These are phyloP conservation scores for Plicaturopsis crispa DNA, from an alignment of 768 basidiomycete species.

Conservation along the genomic window DNA sequence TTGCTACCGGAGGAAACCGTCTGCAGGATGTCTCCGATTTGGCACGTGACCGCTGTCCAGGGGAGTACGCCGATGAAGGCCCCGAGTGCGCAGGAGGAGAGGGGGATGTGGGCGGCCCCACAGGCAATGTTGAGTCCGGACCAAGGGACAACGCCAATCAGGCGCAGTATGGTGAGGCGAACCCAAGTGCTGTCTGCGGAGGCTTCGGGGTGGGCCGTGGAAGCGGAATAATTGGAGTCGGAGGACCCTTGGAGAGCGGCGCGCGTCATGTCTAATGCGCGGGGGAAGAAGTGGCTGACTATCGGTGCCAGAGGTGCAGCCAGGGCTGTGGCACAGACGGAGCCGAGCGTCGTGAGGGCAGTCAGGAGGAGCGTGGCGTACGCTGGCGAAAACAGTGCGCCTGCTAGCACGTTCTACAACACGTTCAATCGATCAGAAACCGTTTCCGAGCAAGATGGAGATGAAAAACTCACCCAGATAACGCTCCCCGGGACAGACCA, in stretches of 20 bases:
- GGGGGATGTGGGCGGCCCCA: conserved; percentile 79
- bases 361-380: conserved; percentile 79
- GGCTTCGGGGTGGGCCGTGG: conserved; percentile 27
- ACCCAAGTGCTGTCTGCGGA: conserved; percentile 60
- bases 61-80: conserved; percentile 80
- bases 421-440: conserved; percentile 8
- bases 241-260: conserved; percentile 70
- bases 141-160: conserved; percentile 94
- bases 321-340: conserved; percentile 72
- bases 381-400: conserved; percentile 77
- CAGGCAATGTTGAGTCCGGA: conserved; percentile 96
- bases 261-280: conserved; percentile 79
- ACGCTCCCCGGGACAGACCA: conserved; percentile 97
- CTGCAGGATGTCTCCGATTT: conserved; percentile 86
- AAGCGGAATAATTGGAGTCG: conserved; percentile 37
- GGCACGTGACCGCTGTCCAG: conserved; percentile 90
- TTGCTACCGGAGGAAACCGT: conserved; percentile 72
- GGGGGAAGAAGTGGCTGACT: conserved; percentile 74
- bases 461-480: conserved; percentile 57
- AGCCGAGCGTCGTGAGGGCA: conserved; percentile 80
- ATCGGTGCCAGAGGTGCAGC: conserved; percentile 81
- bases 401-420: conserved; percentile 81
- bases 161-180: conserved; percentile 77
- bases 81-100: conserved; percentile 70
- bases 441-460: conserved; percentile 9